Evolutionary conservation across 306 rosid genomes (phyloP).

Genomic region (Ochetophila trinervis): DNA sequence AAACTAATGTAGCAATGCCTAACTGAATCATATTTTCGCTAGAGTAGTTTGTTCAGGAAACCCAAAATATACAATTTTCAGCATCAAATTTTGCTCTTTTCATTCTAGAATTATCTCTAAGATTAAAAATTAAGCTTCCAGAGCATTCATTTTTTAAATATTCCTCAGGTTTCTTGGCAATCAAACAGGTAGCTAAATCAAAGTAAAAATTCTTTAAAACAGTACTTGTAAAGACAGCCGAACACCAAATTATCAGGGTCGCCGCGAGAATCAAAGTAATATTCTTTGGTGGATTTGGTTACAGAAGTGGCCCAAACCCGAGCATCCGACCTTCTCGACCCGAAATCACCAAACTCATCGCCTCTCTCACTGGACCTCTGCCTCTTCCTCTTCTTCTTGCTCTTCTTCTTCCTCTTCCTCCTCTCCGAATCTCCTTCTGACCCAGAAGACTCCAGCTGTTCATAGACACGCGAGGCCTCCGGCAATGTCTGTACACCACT

Average conservation of each 20-base stretch:
- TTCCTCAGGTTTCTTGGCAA: neutral
- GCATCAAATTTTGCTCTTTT: neutral
- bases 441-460: constrained; percentile 69
- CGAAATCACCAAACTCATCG: constrained; percentile 31
- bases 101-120: neutral
- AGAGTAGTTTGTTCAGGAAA: too few species aligned
- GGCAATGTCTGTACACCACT: constrained; percentile 11
- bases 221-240: constrained; percentile 68
- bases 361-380: constrained; percentile 40
- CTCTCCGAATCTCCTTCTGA: constrained; percentile 40
- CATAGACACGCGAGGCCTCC: constrained; percentile 37
- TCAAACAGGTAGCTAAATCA: neutral
- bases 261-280: constrained; percentile 72
- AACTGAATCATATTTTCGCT: neutral
- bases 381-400: constrained; percentile 51
- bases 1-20: neutral
- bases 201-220: neutral
- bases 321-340: constrained; percentile 67
- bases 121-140: too few species aligned
- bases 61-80: neutral
- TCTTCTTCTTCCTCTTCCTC: constrained; percentile 34
- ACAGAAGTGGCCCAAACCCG: constrained; percentile 73
- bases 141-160: too few species aligned
- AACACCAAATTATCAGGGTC: constrained; percentile 80
- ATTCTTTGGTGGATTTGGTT: constrained; percentile 52